Evolutionary conservation across 2,329 filamentous ascomycete species (phyloP), one percentile per base, ranked within the genome.

Genomic region (Fusarium acutatum): DNA sequence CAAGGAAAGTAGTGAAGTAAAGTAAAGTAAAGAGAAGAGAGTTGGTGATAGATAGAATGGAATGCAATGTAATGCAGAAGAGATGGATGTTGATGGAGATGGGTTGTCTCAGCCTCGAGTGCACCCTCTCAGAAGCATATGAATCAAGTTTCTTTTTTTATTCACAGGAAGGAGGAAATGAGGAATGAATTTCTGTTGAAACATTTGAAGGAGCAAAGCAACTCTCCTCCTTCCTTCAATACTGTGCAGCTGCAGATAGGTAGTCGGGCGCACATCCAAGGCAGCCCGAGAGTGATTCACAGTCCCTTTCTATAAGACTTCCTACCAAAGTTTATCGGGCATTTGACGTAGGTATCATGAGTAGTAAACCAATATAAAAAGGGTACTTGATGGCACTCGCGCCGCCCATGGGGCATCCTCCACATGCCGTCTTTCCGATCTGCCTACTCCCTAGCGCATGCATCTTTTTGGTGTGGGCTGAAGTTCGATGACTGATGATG

Each of bases 391-490:
- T 40, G 50, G 58, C 32, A 56, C 47, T 18, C 47, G 26, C 14
- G 44, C 52, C 49, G 46, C 53, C 34, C 54, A 15, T 30, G 50
- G 50, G 50, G 50, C 50, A 41, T 63, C 53, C 60, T 37, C 67
- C 72, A 73, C 72, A 71, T 73, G 50, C 69, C 66, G 69, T 67
- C 52, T 75, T 60, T 74, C 70, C 73, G 65, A 43, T 41, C 57
- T 65, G 47, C 57, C 57, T 63, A 50, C 57, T 52, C 61, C 37
- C 32, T 44, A 41, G 56, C 60, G 46, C 52, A 32, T 60, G 46
- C 47, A 43, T 57, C 49, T 18, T 53, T 32, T 41, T 58, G 43
- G 47, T 52, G 53, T 56, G 62, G 49, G 60, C 64, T 73, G 49
- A 54, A 62, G 58, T 53, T 64, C 60, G 56, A 52, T 67, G 69